A percentile compares a stretch with the other conserved stretches of the same genome.
Evolutionary conservation across 768 basidiomycete genomes (phyloP).

Genomic region (Leccinum longicurvipes): DNA sequence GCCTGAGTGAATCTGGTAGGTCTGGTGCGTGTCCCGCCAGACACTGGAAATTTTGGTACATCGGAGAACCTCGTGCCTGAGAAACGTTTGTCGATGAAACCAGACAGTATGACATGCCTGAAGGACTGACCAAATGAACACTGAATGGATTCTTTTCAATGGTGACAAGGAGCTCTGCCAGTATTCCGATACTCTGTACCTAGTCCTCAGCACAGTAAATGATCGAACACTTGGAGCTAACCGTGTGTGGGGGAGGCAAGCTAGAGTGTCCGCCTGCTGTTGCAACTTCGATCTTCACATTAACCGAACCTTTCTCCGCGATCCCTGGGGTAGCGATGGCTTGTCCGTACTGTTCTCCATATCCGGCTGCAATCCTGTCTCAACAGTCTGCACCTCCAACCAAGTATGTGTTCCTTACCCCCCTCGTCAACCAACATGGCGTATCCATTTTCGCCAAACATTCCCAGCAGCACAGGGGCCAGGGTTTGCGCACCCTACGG

Average conservation of each 20-base stretch:
- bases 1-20: slow-evolving; percentile 47
- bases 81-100: not conserved
- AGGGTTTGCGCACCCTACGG: slow-evolving; percentile 54
- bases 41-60: slow-evolving; percentile 64
- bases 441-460: slow-evolving; percentile 70
- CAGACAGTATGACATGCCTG: not conserved
- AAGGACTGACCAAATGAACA: slow-evolving; percentile 42
- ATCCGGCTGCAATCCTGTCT: slow-evolving; percentile 40
- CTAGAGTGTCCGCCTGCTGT: slow-evolving; percentile 84
- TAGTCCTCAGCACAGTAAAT: slow-evolving; percentile 7
- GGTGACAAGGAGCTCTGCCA: slow-evolving; percentile 64
- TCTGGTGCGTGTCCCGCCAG: slow-evolving; percentile 57
- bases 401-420: slow-evolving; percentile 38
- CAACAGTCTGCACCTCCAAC: not conserved
- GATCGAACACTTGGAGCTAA: slow-evolving; percentile 25
- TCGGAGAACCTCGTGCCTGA: slow-evolving; percentile 53
- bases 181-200: slow-evolving; percentile 72
- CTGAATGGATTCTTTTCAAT: slow-evolving; percentile 65
- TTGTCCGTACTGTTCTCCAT: slow-evolving; percentile 46
- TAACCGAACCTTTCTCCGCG: slow-evolving; percentile 70
- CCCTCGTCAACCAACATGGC: slow-evolving; percentile 89
- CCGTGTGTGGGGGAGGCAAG: slow-evolving; percentile 79
- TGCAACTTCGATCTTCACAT: slow-evolving; percentile 61
- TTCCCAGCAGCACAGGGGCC: slow-evolving; percentile 44
- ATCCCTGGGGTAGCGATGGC: slow-evolving; percentile 61